Base-by-base conservation (phyloP, 2,329 filamentous ascomycete species). In the Trichothecium roseum region DNA sequence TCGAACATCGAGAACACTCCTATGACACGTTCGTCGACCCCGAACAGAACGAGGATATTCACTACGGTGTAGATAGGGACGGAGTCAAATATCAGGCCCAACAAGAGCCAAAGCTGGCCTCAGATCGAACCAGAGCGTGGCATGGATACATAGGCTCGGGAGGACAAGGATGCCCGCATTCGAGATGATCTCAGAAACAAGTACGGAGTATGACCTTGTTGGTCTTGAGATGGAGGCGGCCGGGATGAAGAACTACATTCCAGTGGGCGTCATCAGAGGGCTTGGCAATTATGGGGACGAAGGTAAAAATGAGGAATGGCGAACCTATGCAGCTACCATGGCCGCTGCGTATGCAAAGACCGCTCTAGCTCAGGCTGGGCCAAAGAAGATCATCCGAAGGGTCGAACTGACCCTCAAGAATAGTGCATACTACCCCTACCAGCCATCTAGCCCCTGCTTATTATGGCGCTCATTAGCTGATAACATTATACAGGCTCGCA, bases 181-280 rank as follows among this genome's bases (percentile, higher is more conserved):
- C 33, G 51, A 9, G 40, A 56, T 17, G 20, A 43, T 7, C 32
- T 55, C 8, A 42, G 44, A 35, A 45, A 54, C n/a, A 41, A 39
- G 5, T 47, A 51, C 32, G 39, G 41, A 39, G 5, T 47, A 51
- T 33, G 39, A 42, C 10, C 13, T 56, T 15, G 54, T 56, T 15
- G 50, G 48, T 2, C 37, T 56, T 4, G 52, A 57, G 35, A 57
- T 53, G 48, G 52, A 54, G 38, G 53, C 50, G 8, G 51, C 50
- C 1, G 52, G 51, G 0, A 45, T 37, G 1, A 51, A 53, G 46
- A 51, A 55, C 12, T 39, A 40, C 2, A 47, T 57, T 18, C 44
- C 50, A 2, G 48, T 50, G 5, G 46, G 47, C 3, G 51, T 57
- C 0, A 48, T 58, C n/a, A 42, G 51, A 27, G 53, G 50, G 0